Evolutionary conservation across 129 eudicot genomes (phyloP).

Genomic region (Cynara cardunculus): DNA sequence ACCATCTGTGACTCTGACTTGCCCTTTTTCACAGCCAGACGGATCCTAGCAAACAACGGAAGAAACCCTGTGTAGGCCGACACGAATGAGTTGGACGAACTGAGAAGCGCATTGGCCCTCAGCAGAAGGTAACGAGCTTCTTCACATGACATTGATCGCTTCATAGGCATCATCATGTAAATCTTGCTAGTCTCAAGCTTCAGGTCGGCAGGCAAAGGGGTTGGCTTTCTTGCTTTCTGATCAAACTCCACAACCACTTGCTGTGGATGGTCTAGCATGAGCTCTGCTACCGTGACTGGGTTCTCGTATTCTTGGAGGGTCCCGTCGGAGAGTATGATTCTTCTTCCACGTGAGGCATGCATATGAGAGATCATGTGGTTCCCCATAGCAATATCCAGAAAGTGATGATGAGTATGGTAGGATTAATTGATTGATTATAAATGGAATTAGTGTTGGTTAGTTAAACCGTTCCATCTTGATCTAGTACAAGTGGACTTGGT

Average conservation of each 20-base stretch:
- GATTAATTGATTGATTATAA: conserved; percentile 1
- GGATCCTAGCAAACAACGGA: conserved; percentile 62
- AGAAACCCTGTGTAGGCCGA: conserved; percentile 42
- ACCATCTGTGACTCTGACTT: not conserved
- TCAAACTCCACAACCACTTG: conserved; percentile 65
- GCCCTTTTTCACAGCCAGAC: conserved; percentile 30
- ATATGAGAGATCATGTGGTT: conserved; percentile 39
- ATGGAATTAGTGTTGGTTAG: conserved; percentile 37
- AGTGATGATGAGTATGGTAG: not conserved
- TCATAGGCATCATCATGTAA: conserved; percentile 60
- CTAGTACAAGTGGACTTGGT: conserved; percentile 59
- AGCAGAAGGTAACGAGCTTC: conserved; percentile 45
- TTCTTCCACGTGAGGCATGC: conserved; percentile 40
- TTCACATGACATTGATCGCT: conserved; percentile 34
- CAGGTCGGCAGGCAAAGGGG: conserved; percentile 70
- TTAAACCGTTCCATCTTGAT: conserved; percentile 86
- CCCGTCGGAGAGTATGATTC: conserved; percentile 61
- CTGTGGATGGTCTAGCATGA: conserved; percentile 66
- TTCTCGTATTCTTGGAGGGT: conserved; percentile 43
- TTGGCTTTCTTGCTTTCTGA: conserved; percentile 23
- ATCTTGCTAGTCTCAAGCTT: conserved; percentile 50
- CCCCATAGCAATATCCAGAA: conserved; percentile 38
- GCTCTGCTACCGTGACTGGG: conserved; percentile 71
- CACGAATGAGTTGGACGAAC: conserved; percentile 26
- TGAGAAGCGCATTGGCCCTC: conserved; percentile 34